Base-by-base conservation (phyloP, 2,329 filamentous ascomycete species). In the Tricladium varicosporioides region DNA sequence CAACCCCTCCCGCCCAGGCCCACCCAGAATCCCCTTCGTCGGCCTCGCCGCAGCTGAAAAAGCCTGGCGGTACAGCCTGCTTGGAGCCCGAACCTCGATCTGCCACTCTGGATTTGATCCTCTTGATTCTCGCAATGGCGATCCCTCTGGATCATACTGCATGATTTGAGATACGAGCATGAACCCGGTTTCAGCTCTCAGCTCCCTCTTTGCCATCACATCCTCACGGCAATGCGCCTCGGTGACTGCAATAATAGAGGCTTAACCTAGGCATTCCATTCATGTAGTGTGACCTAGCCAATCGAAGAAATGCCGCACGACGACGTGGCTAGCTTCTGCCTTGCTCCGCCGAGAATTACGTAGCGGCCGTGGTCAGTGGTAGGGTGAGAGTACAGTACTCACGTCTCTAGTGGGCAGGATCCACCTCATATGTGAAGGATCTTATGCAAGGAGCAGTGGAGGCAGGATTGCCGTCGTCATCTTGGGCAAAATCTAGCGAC, bases 71-170 rank as follows among this genome's bases (percentile, higher is more conserved):
- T 31, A 59, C 27, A 49, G 47, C 44, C 36, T 53, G 49, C 61
- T 63, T 62, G 11, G 59, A 60, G 51, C 47, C 40, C 55, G n/a
- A 62, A 61, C 51, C 61, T 63, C 52, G 54, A 65, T 63, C 48
- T 59, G 18, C 57, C 33, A 51, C 59, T 63, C 40, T 63, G 15
- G 42, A 56, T 56, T 63, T 51, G 51, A 64, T 64, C 7, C 51
- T 60, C 48, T 54, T 59, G 18, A 57, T 32, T 58, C 33, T 45
- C 31, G 48, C 51, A 44, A 60, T 40, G 40, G 51, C 54, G 53
- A 64, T 62, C 32, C 46, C 54, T 61, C 45, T 61, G 31, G 18
- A 56, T 19, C 7, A 49, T 27, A 48, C 59, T 31, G 42, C 11
- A 64, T n/a, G n/a, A n/a, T n/a, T 63, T 54, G 18, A 64, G 51